Conservation (phyloP, 345 rosid species). For the Nephelium lappaceum region DNA sequence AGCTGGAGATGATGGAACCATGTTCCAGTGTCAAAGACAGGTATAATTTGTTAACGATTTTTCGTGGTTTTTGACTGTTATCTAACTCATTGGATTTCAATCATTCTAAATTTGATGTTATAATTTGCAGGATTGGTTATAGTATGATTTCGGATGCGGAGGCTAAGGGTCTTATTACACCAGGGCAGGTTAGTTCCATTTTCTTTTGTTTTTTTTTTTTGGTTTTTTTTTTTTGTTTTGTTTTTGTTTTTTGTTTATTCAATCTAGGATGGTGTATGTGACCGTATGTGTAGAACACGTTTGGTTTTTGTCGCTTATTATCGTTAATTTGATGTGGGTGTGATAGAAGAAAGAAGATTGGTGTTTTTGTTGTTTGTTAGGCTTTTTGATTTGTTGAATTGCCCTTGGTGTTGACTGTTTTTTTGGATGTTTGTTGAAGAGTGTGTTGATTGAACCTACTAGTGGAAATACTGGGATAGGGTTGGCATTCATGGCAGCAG, state of each 20-base stretch:
- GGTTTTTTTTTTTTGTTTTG: too few species aligned
- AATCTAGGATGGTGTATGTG: background rate
- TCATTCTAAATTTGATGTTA: background rate
- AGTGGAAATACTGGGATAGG: conserved; percentile 97
- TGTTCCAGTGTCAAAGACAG: conserved; percentile 87
- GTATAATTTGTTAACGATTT: conserved; percentile 21
- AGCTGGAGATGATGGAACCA: conserved; percentile 84
- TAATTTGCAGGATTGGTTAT: conserved; percentile 71
- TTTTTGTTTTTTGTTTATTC: too few species aligned
- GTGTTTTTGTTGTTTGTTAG: background rate
- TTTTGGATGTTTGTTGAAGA: conserved; percentile 43
- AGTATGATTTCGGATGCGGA: conserved; percentile 94
- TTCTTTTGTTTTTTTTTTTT: background rate
- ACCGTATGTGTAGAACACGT: background rate
- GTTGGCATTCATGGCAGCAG: conserved; percentile 89
- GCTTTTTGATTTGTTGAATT: conserved; percentile 12
- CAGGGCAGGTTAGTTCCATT: conserved; percentile 59
- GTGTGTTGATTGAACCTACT: conserved; percentile 90
- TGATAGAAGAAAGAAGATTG: background rate
- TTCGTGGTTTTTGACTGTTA: background rate
- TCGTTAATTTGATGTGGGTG: conserved; percentile 5
- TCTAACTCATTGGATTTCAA: background rate
- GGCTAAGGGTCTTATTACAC: conserved; percentile 68
- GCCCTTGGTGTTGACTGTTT: conserved; percentile 5
- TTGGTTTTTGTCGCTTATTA: background rate